Conservation (phyloP, 805 yeast species). For the Wickerhamiella sergipiensis region DNA sequence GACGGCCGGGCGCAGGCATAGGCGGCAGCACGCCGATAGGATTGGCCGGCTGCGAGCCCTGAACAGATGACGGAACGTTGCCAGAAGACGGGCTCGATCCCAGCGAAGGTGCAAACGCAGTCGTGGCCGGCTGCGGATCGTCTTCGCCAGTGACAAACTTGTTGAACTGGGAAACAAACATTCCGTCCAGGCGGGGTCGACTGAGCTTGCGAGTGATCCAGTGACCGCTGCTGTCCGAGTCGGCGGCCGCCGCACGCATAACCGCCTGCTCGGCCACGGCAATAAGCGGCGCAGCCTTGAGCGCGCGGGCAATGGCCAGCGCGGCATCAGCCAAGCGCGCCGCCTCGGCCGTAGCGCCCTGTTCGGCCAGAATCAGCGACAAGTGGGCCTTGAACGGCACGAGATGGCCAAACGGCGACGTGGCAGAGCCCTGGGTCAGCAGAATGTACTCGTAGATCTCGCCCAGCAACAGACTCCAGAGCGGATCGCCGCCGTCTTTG, state of each 20-base stretch:
- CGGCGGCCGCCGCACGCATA: constrained; percentile 14
- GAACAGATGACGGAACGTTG: background rate
- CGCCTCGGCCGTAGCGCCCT: constrained; percentile 4
- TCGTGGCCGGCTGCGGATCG: constrained; percentile 8
- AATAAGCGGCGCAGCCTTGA: constrained; percentile 3
- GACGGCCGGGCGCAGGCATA: background rate
- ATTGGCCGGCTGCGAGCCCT: background rate
- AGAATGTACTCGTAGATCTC: constrained; percentile 56
- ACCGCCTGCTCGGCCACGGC: constrained; percentile 4
- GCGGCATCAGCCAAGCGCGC: constrained; percentile 4
- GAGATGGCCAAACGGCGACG: constrained; percentile 34
- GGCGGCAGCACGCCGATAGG: background rate
- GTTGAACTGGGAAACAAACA: constrained; percentile 75
- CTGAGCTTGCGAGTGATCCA: constrained; percentile 53
- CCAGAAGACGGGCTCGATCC: background rate
- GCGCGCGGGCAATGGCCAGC: constrained; percentile 4
- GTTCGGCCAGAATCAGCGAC: constrained; percentile 32
- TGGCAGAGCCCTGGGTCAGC: constrained; percentile 12
- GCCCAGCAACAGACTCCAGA: constrained; percentile 40
- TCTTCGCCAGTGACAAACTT: constrained; percentile 84
- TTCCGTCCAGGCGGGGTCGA: constrained; percentile 50
- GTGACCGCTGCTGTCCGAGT: constrained; percentile 27
- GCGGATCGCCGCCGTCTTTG: constrained; percentile 29
- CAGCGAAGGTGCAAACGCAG: background rate
- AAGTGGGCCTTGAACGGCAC: constrained; percentile 42